Conservation (phyloP, 176 grass and related monocot species). For the Aegilops tauschii region DNA sequence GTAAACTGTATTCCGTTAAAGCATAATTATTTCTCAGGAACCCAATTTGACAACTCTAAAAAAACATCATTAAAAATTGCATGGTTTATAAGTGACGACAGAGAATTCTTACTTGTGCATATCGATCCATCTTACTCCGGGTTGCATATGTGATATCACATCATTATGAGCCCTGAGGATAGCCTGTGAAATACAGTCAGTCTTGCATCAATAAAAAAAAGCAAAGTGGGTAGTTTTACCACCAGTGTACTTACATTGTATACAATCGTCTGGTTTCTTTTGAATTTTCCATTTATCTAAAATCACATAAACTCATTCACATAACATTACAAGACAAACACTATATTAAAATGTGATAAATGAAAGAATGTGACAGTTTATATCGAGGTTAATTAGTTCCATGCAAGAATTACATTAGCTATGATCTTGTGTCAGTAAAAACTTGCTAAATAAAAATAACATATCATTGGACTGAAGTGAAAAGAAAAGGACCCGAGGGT, state of each 20-base stretch:
- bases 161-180: constrained; percentile 52
- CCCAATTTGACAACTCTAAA: background rate
- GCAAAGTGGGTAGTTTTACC: no score
- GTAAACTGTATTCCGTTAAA: background rate
- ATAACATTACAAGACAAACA: constrained; percentile 7
- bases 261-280: constrained; percentile 51
- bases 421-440: background rate
- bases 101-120: constrained; percentile 77
- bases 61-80: constrained; percentile 21
- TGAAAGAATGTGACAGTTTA: constrained; percentile 7
- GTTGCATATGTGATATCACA: constrained; percentile 61
- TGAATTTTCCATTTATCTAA: constrained; percentile 95
- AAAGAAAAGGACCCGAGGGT: background rate
- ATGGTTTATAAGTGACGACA: background rate
- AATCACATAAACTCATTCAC: constrained; percentile 20
- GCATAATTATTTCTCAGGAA: constrained; percentile 35
- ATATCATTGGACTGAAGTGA: constrained; percentile 13
- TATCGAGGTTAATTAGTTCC: background rate
- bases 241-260: constrained; percentile 66
- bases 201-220: background rate
- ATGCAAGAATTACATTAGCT: background rate
- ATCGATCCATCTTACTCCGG: constrained; percentile 72
- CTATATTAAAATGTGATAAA: background rate
- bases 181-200: constrained; percentile 32
- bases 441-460: background rate